Base-by-base conservation (phyloP, 2,329 filamentous ascomycete genomes). In the Thelonectria blattea region DNA sequence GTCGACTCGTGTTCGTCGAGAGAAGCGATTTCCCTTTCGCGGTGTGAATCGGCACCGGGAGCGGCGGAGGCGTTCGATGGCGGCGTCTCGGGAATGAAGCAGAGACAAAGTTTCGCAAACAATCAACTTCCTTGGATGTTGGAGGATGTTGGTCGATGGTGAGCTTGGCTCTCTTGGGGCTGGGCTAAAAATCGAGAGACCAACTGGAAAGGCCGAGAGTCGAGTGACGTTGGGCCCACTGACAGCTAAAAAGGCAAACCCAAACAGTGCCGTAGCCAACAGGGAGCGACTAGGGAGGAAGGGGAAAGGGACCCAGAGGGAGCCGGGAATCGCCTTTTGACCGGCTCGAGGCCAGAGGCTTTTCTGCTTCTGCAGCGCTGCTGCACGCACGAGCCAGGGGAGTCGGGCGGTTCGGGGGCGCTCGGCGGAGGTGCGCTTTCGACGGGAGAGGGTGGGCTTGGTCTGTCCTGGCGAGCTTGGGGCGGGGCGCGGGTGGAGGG, bases 201-300 rank as follows among this genome's bases (percentile, higher is more conserved):
- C 27, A 30, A 30, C 27, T 30, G 8, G 27, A 55, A 57, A 47
- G 43, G 48, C 56, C 34, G 45, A 42, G 51, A 58, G 55, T 55
- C 46, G 55, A 55, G 56, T 62, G 60, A 62, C 56, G 56, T 56
- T 56, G 47, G 59, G 50, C 27, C 60, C 60, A 60, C 60, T 52
- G 41, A 32, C 41, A 47, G 42, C 54, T 49, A 56, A 54, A 39
- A 49, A 34, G 43, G 27, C 22, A 47, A 52, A 60, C 20, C 48
- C 37, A 48, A 39, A 32, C 18, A 49, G 52, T 41, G 41, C 39
- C 30, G 11, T 47, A 30, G 27, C 43, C 46, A 48, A 43, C 45
- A 30, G 12, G 39, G 30, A 49, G 52, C 30, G 47, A 15, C 55
- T 52, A 41, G 51, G 27, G 50, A 30, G n/a, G 45, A 39, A 39